Conservation (phyloP, 2,329 filamentous ascomycete species). For the Colletotrichum coccodes region DNA sequence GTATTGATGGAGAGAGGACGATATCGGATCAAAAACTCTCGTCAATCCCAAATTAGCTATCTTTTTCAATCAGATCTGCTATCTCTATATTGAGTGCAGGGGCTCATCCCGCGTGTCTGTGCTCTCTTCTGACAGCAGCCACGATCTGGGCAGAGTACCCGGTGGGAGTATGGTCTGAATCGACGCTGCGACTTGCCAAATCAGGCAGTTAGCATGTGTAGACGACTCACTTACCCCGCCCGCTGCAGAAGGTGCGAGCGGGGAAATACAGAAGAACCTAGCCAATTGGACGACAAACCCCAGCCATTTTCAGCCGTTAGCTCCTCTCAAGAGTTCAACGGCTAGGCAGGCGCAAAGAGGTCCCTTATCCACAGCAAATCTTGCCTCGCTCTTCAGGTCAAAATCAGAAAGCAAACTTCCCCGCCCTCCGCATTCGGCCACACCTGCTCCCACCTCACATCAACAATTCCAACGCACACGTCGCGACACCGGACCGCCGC, state of each 20-base stretch:
- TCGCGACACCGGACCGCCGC: constrained; percentile 36
- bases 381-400: constrained; percentile 33
- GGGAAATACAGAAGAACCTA: neutral
- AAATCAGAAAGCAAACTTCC: constrained; percentile 29
- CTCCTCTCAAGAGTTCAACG: constrained; percentile 15
- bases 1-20: constrained; percentile 13
- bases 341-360: constrained; percentile 24
- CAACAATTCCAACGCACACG: constrained; percentile 28
- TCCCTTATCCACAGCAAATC: constrained; percentile 32
- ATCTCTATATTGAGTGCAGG: neutral
- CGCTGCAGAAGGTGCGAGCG: constrained; percentile 21
- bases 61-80: neutral
- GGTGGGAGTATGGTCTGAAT: neutral
- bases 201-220: constrained; percentile 24
- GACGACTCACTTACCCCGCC: constrained; percentile 19
- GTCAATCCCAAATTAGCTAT: neutral
- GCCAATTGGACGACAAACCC: constrained; percentile 9
- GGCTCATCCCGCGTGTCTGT: constrained; percentile 12
- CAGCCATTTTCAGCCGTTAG: constrained; percentile 2
- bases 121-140: constrained; percentile 7
- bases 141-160: neutral
- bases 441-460: constrained; percentile 28
- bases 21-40: constrained; percentile 21
- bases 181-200: neutral
- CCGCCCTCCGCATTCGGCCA: constrained; percentile 35